phyloP scores from a whole-genome alignment of 2,329 filamentous ascomycete genomes.

The Aspergillus pseudoterreus region DNA sequence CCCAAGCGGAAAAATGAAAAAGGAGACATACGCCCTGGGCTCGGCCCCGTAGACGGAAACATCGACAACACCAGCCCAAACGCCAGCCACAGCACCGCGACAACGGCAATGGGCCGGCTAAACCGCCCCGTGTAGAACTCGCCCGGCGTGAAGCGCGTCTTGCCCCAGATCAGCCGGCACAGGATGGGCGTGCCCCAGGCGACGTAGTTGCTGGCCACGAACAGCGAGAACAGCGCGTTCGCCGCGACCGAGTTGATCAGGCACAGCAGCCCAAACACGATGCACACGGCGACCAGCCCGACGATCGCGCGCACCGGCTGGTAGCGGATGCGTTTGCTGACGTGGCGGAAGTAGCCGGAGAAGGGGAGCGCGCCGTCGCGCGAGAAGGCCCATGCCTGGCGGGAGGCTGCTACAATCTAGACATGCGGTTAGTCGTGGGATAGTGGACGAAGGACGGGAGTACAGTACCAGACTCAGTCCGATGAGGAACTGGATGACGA shows the following conservation, averaged over 20 bases:
- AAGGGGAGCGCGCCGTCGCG: slow-evolving; percentile 61
- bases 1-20: not conserved
- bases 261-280: slow-evolving; percentile 55
- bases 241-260: slow-evolving; percentile 58
- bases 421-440: too few species aligned
- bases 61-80: slow-evolving; percentile 57
- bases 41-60: slow-evolving; percentile 56
- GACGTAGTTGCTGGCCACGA: slow-evolving; percentile 58
- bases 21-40: slow-evolving; percentile 42
- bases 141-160: slow-evolving; percentile 55
- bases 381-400: slow-evolving; percentile 62
- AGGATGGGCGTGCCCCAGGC: slow-evolving; percentile 60
- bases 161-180: slow-evolving; percentile 56
- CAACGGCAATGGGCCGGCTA: slow-evolving; percentile 52
- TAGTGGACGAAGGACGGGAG: not conserved
- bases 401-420: slow-evolving; percentile 53
- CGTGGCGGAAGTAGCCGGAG: slow-evolving; percentile 54
- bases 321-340: slow-evolving; percentile 53
- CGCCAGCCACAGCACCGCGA: slow-evolving; percentile 51
- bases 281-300: slow-evolving; percentile 50
- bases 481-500: slow-evolving; percentile 62
- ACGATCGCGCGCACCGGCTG: slow-evolving; percentile 57
- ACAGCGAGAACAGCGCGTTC: slow-evolving; percentile 53
- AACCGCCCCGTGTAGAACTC: slow-evolving; percentile 57
- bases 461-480: slow-evolving; percentile 49